These are phyloP conservation scores for Colletotrichum cordylinicola DNA, from an alignment of 2,329 filamentous ascomycete genomes.

Conservation along the genomic window DNA sequence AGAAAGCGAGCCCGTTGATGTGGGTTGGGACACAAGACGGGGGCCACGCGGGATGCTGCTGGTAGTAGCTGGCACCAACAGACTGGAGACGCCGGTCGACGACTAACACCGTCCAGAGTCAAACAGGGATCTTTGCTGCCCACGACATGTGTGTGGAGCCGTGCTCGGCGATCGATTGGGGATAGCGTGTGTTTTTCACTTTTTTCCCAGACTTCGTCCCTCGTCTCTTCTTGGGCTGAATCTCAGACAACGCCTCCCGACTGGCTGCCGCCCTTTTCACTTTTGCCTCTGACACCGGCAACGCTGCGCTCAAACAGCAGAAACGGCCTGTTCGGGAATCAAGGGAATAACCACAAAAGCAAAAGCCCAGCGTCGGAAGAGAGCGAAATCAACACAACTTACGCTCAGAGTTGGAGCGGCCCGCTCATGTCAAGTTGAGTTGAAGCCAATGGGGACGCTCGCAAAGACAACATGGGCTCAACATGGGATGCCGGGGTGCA, in stretches of 20 bases:
- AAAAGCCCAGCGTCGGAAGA: not conserved
- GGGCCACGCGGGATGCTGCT: not conserved
- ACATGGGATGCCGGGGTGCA: not conserved
- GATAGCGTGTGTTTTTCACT: slow-evolving; percentile 14
- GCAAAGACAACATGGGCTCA: not conserved
- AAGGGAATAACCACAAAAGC: not conserved
- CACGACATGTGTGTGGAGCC: not conserved
- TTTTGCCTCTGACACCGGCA: slow-evolving; percentile 11
- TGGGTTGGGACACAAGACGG: not conserved
- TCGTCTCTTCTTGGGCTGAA: slow-evolving; percentile 6
- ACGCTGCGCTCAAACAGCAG: slow-evolving; percentile 3
- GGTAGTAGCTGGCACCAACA: not conserved
- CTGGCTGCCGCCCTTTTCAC: slow-evolving; percentile 11
- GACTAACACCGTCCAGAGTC: not conserved
- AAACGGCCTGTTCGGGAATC: not conserved
- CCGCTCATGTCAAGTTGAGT: not conserved
- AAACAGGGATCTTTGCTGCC: slow-evolving; percentile 2
- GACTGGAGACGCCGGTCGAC: not conserved
- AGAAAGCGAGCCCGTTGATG: not conserved
- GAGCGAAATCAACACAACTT: not conserved
- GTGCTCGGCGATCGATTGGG: slow-evolving; percentile 11
- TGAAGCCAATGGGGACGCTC: not conserved
- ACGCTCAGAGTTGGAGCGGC: slow-evolving; percentile 1
- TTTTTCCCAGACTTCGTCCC: slow-evolving; percentile 6
- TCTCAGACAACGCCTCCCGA: not conserved